Evolutionary conservation across 495 filamentous ascomycete species (phyloP).

Genomic region (Aspergillus sclerotioniger): DNA sequence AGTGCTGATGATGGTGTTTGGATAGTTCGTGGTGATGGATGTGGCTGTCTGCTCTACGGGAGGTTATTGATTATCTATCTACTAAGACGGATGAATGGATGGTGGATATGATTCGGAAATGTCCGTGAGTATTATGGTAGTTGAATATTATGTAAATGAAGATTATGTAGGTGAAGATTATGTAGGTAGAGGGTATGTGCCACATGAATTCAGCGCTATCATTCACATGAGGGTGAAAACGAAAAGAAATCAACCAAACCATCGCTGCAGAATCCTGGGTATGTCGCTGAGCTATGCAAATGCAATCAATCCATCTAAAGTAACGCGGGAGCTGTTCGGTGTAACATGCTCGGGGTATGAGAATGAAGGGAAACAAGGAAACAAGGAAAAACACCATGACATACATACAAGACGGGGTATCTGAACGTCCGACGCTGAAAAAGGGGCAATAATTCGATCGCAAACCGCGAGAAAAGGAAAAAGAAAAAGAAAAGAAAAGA

Average conservation of each 20-base stretch:
- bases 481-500: slow-evolving; percentile 3
- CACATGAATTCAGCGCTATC: slow-evolving; percentile 2
- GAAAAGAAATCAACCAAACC: neutral
- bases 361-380: slow-evolving; percentile 5
- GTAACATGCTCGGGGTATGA: slow-evolving; percentile 25
- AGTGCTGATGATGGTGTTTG: too few relatives aligned
- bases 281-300: slow-evolving; percentile 24
- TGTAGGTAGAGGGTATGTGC: neutral
- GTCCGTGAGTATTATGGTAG: neutral
- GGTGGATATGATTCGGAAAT: neutral
- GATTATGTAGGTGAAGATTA: neutral
- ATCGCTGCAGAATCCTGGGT: slow-evolving; percentile 12
- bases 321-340: slow-evolving; percentile 21
- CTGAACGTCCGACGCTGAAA: slow-evolving; percentile 15
- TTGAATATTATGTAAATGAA: neutral
- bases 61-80: too few relatives aligned
- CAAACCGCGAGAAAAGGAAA: slow-evolving; percentile 3
- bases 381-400: neutral
- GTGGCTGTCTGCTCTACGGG: too few relatives aligned
- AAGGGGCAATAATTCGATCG: neutral
- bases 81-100: neutral
- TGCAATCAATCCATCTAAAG: slow-evolving; percentile 8
- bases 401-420: slow-evolving; percentile 29
- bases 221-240: slow-evolving; percentile 6
- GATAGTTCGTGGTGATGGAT: too few relatives aligned